Conservation (phyloP, 306 rosid genomes). For the Malus orientalis region DNA sequence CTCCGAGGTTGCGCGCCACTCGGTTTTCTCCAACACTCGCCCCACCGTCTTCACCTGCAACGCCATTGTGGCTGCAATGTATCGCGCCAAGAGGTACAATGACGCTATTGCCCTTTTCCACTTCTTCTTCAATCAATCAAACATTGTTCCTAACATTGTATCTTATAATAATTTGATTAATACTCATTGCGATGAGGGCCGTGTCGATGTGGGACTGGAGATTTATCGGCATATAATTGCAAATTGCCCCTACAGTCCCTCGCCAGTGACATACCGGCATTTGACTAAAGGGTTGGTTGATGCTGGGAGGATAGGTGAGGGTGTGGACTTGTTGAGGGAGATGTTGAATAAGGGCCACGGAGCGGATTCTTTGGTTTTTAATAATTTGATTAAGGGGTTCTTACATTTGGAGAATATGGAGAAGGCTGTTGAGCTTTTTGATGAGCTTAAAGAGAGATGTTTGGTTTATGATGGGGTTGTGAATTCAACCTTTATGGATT, state of each 20-base stretch:
- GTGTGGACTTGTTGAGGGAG: slow-evolving; percentile 76
- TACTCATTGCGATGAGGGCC: slow-evolving; percentile 79
- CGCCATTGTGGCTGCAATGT: slow-evolving; percentile 91
- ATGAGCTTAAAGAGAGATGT: slow-evolving; percentile 86
- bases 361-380: slow-evolving; percentile 80
- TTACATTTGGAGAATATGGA: slow-evolving; percentile 60
- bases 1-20: slow-evolving; percentile 65
- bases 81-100: slow-evolving; percentile 61
- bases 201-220: slow-evolving; percentile 66
- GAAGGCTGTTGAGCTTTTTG: slow-evolving; percentile 79
- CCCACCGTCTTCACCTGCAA: slow-evolving; percentile 99
- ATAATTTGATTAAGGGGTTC: slow-evolving; percentile 68
- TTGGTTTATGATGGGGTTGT: slow-evolving; percentile 89
- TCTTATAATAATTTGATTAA: slow-evolving; percentile 82
- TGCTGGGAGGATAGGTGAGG: slow-evolving; percentile 57
- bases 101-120: slow-evolving; percentile 76
- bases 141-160: slow-evolving; percentile 79
- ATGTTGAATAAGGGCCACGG: slow-evolving; percentile 84
- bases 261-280: slow-evolving; percentile 72
- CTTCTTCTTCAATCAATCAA: slow-evolving; percentile 72
- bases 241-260: slow-evolving; percentile 74
- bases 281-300: slow-evolving; percentile 73
- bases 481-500: slow-evolving; percentile 79
- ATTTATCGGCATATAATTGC: slow-evolving; percentile 61
- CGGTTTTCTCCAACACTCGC: slow-evolving; percentile 75